Percentiles rank a stretch among this genome's conserved stretches.
phyloP scores from a whole-genome alignment of 208 protist genomes.

The Trypanosoma conorhini region DNA sequence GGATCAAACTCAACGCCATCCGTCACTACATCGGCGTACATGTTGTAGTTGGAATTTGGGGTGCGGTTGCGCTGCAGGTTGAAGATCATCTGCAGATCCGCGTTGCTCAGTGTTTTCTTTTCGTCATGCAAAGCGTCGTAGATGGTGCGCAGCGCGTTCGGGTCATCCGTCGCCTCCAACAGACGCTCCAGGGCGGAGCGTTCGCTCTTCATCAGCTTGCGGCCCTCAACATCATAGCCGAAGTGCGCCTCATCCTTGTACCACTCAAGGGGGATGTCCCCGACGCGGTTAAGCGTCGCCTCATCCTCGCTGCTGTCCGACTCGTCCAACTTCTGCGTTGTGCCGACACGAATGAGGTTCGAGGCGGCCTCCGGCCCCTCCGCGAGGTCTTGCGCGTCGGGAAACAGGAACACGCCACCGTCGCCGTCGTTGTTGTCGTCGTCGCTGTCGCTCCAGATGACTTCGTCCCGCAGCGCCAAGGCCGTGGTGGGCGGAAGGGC shows the following conservation, averaged over 20 bases:
- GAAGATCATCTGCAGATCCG: conserved; percentile 92
- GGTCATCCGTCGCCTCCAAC: conserved; percentile 91
- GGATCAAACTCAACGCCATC: conserved; percentile 89
- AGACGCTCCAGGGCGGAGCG: conserved; percentile 88
- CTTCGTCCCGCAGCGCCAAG: conserved; percentile 44
- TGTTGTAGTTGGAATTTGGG: conserved; percentile 85
- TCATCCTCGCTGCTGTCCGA: conserved; percentile 92
- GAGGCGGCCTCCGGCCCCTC: conserved; percentile 4
- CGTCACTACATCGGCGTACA: conserved; percentile 84
- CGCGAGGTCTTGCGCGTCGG: conserved; percentile 71
- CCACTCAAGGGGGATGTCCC: conserved; percentile 95
- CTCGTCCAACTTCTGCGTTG: conserved; percentile 77
- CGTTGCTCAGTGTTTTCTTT: conserved; percentile 88
- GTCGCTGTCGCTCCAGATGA: conserved; percentile 82
- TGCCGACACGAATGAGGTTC: conserved; percentile 67
- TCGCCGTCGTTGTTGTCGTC: conserved; percentile 35
- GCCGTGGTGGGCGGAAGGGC: not conserved
- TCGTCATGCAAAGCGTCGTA: conserved; percentile 91
- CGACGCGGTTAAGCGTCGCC: conserved; percentile 88
- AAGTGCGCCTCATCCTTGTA: conserved; percentile 94
- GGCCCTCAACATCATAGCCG: conserved; percentile 93
- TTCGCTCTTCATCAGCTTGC: conserved; percentile 89
- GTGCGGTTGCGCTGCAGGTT: conserved; percentile 93
- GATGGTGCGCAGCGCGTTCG: conserved; percentile 91
- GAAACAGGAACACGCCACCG: conserved; percentile 75